These are phyloP conservation scores for Excoecaria cochinchinensis DNA, from an alignment of 345 rosid genomes.

Conservation along the genomic window DNA sequence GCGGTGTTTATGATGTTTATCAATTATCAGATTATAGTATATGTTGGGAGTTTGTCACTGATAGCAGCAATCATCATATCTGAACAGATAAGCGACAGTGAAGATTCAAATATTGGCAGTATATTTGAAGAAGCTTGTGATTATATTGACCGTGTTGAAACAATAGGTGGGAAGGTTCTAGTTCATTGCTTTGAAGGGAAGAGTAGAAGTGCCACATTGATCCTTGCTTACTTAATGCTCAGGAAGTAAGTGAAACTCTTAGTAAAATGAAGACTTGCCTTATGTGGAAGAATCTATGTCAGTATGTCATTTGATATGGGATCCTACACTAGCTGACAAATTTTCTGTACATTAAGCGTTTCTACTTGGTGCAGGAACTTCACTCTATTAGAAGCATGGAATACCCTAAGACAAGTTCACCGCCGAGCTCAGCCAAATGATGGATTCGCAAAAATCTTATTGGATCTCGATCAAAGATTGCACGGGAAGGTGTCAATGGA, in stretches of 20 bases:
- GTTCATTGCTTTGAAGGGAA: slow-evolving; percentile 99
- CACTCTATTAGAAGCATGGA: slow-evolving; percentile 81
- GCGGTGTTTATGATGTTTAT: not conserved
- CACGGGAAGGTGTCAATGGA: slow-evolving; percentile 91
- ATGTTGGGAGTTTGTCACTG: not conserved
- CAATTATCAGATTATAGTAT: not conserved
- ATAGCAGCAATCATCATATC: not conserved
- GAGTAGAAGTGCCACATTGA: slow-evolving; percentile 94
- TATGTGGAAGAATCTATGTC: not conserved
- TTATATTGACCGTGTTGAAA: slow-evolving; percentile 78
- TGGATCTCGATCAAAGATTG: slow-evolving; percentile 63
- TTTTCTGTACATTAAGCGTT: not conserved
- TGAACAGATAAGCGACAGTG: slow-evolving; percentile 73
- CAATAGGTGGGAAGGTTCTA: slow-evolving; percentile 64
- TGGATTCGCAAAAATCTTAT: slow-evolving; percentile 72
- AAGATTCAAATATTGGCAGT: slow-evolving; percentile 74
- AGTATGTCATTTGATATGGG: slow-evolving; percentile 1
- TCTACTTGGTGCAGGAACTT: slow-evolving; percentile 48
- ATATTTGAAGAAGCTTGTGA: slow-evolving; percentile 82
- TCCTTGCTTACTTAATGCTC: slow-evolving; percentile 84
- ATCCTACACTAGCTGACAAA: not conserved
- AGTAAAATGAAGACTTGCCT: not conserved
- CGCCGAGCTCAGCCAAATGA: slow-evolving; percentile 97
- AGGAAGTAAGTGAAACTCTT: slow-evolving; percentile 60
- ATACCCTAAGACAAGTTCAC: slow-evolving; percentile 67